These are phyloP conservation scores for Metarhizium humberi DNA, from an alignment of 2,329 filamentous ascomycete genomes.

Conservation along the genomic window DNA sequence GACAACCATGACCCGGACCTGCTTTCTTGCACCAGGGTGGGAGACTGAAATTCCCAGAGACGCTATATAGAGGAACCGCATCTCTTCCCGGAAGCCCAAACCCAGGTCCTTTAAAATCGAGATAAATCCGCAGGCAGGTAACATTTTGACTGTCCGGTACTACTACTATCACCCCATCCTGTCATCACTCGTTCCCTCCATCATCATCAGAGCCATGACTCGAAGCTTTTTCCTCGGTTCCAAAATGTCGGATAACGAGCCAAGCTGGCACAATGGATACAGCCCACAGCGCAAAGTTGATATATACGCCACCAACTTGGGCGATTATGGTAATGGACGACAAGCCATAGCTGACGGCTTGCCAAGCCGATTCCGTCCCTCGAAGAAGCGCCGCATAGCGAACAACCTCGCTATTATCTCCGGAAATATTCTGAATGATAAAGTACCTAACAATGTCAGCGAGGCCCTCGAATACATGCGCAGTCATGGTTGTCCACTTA, in stretches of 20 bases:
- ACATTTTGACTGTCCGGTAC: no score
- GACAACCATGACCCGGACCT: no score
- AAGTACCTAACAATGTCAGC: slow-evolving; percentile 42
- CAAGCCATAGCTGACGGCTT: slow-evolving; percentile 63
- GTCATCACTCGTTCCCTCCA: not conserved
- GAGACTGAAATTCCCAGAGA: no score
- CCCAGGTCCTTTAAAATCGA: no score
- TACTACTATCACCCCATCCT: not conserved
- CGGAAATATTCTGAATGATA: slow-evolving; percentile 56
- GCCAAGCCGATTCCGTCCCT: slow-evolving; percentile 63
- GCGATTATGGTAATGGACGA: slow-evolving; percentile 53
- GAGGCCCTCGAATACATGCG: not conserved
- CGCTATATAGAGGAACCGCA: no score
- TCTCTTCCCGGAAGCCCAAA: no score
- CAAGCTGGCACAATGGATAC: slow-evolving; percentile 55
- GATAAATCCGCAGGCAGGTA: no score
- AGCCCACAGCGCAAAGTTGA: slow-evolving; percentile 63
- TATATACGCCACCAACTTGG: slow-evolving; percentile 55
- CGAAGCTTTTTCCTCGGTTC: not conserved
- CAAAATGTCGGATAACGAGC: slow-evolving; percentile 47
- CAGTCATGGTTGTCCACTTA: slow-evolving; percentile 22
- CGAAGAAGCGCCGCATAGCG: slow-evolving; percentile 58
- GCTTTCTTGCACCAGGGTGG: no score
- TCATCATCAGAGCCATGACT: not conserved
- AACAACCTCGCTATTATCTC: slow-evolving; percentile 53